Evolutionary conservation across 495 filamentous ascomycete species (phyloP), one percentile per base, ranked within the genome.

Genomic region (Sporormia fimetaria): DNA sequence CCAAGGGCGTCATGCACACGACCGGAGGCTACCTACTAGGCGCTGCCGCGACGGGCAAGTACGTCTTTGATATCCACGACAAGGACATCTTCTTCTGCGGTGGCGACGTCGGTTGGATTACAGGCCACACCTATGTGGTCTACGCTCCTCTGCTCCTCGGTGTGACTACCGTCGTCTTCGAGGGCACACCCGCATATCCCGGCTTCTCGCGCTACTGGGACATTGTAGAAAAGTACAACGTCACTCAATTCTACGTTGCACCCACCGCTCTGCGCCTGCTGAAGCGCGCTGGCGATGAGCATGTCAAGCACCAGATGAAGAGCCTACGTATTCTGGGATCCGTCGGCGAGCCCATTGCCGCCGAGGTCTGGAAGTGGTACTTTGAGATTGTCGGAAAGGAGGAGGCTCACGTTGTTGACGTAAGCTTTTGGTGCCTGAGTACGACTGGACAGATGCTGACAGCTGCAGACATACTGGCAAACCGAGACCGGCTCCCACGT

Each of bases 321-420:
- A 76, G 79, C 51, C 73, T 98, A 43, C 74, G 90, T 57, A 75
- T 96, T 12, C 69, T 98, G 29, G 90, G 90, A 21, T 94, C 87
- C n/a, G 90, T 99, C 42, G 90, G 90, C 49, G 90, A 99, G 64
- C 90, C 90, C 23, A 99, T 99, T 57, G 90, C 90, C 22, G 87
- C 90, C 14, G 90, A 99, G 62, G 83, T 99, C 25, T 99, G 90
- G 90, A 95, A 95, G 65, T 99, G 90, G 90, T 99, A 99, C 67
- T 87, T 85, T 57, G 85, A 96, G 63, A 73, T 83, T 49, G 88
- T 99, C 26, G 90, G 90, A 55, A 92, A 85, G 64, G 81, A 87
- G 63, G 80, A 88, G 58, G 81, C 86, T 28, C 90, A 96, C 58
- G 69, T 99, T 63, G 80, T 92, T 27, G 92, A 99, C 60, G 88